Evolutionary conservation across 2,329 filamentous ascomycete genomes (phyloP).

Genomic region (Cordyceps pruinosa): DNA sequence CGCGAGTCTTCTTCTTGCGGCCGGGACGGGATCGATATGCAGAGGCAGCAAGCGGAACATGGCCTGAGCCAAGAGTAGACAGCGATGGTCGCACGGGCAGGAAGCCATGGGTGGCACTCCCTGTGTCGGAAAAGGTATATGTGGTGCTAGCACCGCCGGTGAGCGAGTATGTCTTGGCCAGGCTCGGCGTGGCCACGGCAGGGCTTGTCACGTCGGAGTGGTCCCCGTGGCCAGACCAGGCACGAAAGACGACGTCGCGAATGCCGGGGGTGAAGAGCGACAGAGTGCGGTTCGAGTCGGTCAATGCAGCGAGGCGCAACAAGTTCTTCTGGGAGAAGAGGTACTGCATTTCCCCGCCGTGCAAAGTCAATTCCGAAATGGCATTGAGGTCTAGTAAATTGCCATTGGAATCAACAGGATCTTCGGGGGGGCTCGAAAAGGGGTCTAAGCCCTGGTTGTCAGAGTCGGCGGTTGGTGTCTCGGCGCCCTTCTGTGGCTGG

Average conservation of each 20-base stretch:
- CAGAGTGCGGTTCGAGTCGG: conserved; percentile 81
- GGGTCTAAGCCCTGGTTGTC: conserved; percentile 66
- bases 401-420: conserved; percentile 74
- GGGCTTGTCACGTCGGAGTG: conserved; percentile 53
- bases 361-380: conserved; percentile 69
- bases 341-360: conserved; percentile 77
- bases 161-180: conserved; percentile 59
- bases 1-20: conserved; percentile 75
- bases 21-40: conserved; percentile 54
- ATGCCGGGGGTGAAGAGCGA: conserved; percentile 91
- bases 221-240: conserved; percentile 78
- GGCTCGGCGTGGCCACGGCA: conserved; percentile 40
- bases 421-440: conserved; percentile 71
- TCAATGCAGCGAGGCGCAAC: conserved; percentile 71
- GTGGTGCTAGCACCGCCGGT: conserved; percentile 52
- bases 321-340: conserved; percentile 95
- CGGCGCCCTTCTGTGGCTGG: conserved; percentile 47
- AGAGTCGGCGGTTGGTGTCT: conserved; percentile 41
- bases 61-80: conserved; percentile 53
- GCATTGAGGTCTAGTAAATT: conserved; percentile 69
- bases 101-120: conserved; percentile 55
- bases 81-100: conserved; percentile 63
- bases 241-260: conserved; percentile 80
- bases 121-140: conserved; percentile 68
- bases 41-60: conserved; percentile 57